Conservation (phyloP, 257 asterid species). For the Ajuga chamaepitys region DNA sequence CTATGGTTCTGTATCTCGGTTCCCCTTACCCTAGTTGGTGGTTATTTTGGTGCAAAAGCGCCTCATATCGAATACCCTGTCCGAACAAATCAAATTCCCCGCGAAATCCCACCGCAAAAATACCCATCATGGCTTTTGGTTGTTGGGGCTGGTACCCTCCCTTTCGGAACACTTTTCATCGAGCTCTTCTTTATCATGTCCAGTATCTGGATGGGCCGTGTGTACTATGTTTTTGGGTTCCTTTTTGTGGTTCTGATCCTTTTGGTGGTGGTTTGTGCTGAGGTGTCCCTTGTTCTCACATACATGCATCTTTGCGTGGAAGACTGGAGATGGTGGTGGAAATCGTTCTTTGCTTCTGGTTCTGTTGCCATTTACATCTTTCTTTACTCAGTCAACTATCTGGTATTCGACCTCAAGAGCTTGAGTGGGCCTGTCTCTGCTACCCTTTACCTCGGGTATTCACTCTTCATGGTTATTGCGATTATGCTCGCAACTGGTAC, state of each 20-base stretch:
- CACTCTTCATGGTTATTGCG: conserved; percentile 72
- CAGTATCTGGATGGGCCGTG: conserved; percentile 90
- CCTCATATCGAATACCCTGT: conserved; percentile 76
- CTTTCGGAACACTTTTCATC: conserved; percentile 86
- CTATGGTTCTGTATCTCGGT: conserved; percentile 85
- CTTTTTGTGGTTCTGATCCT: conserved; percentile 62
- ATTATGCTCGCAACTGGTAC: conserved; percentile 87
- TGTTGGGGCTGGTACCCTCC: conserved; percentile 82
- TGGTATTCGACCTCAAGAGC: conserved; percentile 72
- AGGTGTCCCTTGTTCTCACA: conserved; percentile 76
- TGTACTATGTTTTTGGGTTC: conserved; percentile 78
- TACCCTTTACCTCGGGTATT: conserved; percentile 76
- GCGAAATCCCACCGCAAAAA: conserved; percentile 77
- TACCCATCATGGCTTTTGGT: conserved; percentile 87
- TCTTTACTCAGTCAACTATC: conserved; percentile 65
- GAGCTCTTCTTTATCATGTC: conserved; percentile 92
- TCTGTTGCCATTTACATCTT: conserved; percentile 72
- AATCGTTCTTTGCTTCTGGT: conserved; percentile 80
- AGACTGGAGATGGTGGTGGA: conserved; percentile 97
- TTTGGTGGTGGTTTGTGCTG: conserved; percentile 76
- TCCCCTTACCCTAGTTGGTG: conserved; percentile 75
- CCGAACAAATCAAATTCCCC: conserved; percentile 74
- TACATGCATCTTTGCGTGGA: conserved; percentile 90
- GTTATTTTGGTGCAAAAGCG: conserved; percentile 75
- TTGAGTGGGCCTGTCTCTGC: conserved; percentile 80